Evolutionary conservation across 768 basidiomycete species (phyloP).

Genomic region (Ramaria sp.): DNA sequence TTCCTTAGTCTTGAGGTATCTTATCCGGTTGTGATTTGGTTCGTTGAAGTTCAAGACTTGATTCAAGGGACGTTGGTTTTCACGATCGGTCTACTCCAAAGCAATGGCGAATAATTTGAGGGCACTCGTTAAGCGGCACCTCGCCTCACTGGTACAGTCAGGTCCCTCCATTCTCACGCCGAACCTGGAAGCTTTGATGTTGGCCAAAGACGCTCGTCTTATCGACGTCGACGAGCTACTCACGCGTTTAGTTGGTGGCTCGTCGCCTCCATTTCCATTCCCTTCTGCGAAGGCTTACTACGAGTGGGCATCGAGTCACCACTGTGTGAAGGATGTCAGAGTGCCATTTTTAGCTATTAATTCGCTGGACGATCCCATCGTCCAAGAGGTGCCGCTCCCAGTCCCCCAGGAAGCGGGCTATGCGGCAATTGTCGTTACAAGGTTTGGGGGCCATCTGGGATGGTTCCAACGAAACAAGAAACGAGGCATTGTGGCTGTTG

Average conservation of each 20-base stretch:
- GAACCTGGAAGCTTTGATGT: constrained; percentile 28
- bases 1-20: constrained; percentile 1
- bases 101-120: constrained; percentile 71
- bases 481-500: constrained; percentile 21
- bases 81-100: constrained; percentile 59
- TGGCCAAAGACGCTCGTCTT: constrained; percentile 43
- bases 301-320: constrained; percentile 46
- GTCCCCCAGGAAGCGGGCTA: constrained; percentile 37
- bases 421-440: constrained; percentile 51
- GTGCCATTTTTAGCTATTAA: constrained; percentile 73
- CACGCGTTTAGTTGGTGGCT: constrained; percentile 53
- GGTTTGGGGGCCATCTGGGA: constrained; percentile 67
- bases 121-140: constrained; percentile 40
- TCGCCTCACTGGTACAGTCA: constrained; percentile 28
- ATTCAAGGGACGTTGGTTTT: constrained; percentile 42
- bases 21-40: constrained; percentile 23
- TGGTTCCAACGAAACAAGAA: constrained; percentile 55
- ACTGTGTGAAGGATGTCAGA: constrained; percentile 44
- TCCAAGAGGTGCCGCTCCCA: constrained; percentile 50
- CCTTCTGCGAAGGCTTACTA: constrained; percentile 37
- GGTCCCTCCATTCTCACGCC: constrained; percentile 24
- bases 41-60: background rate
- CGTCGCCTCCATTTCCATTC: constrained; percentile 33
- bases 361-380: constrained; percentile 69
- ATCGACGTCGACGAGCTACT: constrained; percentile 51